Conservation (phyloP, 1,139 yeast genomes). For the Taphrina wiesneri region DNA sequence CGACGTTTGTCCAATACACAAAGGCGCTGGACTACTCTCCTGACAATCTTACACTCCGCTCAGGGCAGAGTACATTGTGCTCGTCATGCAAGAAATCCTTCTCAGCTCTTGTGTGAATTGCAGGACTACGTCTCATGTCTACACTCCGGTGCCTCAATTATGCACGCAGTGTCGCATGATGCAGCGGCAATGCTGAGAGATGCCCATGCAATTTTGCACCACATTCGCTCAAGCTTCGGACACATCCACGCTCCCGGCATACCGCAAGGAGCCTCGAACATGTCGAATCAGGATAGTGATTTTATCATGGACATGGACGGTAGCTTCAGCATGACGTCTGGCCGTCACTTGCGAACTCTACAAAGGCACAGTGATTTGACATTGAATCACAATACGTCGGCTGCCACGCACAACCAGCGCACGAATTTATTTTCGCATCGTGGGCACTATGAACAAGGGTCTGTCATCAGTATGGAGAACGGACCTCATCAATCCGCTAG, state of each 20-base stretch:
- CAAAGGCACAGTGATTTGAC: too few species aligned
- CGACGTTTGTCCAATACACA: not conserved
- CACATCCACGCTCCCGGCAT: not conserved
- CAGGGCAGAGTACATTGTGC: not conserved
- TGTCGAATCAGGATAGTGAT: too few species aligned
- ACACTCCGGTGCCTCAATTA: not conserved
- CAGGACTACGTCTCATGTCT: not conserved
- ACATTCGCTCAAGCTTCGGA: not conserved
- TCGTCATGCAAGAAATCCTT: not conserved
- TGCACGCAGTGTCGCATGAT: not conserved
- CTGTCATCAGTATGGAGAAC: not conserved
- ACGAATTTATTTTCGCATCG: too few species aligned
- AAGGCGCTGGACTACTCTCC: not conserved
- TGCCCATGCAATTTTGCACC: not conserved
- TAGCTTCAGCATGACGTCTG: too few species aligned
- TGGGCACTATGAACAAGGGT: not conserved
- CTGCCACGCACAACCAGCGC: too few species aligned
- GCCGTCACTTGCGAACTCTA: too few species aligned
- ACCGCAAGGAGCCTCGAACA: not conserved
- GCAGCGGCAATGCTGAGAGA: not conserved
- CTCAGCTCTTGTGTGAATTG: not conserved
- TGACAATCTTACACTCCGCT: not conserved
- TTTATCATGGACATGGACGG: too few species aligned
- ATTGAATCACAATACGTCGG: too few species aligned
- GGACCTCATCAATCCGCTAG: not conserved